Evolutionary conservation across 2,329 filamentous ascomycete genomes (phyloP), one percentile per base, ranked within the genome.

Genomic region (Penicillium sp.): DNA sequence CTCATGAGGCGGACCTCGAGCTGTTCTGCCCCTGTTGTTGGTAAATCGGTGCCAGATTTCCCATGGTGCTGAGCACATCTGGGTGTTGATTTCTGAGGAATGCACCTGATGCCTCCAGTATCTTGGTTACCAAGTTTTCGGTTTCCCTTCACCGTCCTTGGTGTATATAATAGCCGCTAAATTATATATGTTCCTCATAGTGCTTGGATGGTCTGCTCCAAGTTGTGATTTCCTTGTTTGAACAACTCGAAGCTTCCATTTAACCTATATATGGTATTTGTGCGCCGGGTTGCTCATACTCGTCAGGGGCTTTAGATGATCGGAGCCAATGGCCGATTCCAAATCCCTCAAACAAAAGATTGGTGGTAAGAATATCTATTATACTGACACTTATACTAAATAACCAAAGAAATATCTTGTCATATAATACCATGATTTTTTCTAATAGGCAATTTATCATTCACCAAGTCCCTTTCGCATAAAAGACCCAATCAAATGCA

Each of bases 401-500:
- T n/a, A n/a, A n/a, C n/a, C n/a, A n/a, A n/a, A n/a, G n/a, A n/a
- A n/a, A n/a, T n/a, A n/a, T n/a, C n/a, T n/a, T n/a, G n/a, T n/a
- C n/a, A n/a, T n/a, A n/a, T n/a, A n/a, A n/a, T n/a, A n/a, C n/a
- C n/a, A n/a, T n/a, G n/a, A n/a, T n/a, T n/a, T n/a, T n/a, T n/a
- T n/a, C n/a, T n/a, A n/a, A n/a, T n/a, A n/a, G n/a, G n/a, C n/a
- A n/a, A n/a, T n/a, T n/a, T n/a, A n/a, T n/a, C n/a, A n/a, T n/a
- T n/a, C n/a, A n/a, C n/a, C n/a, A 9, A 55, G 21, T 26, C 56
- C 57, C 55, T 68, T 68, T 18, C 61, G 61, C 66, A 68, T 60
- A 52, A 67, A 66, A 6, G 61, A 64, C 35, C 61, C 65, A 52
- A 58, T 51, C 1, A 64, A 14, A 1, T 21, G 20, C 14, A 61